Base-by-base conservation (phyloP, 441 rosid genomes). In the Rhodomyrtus psidioides region DNA sequence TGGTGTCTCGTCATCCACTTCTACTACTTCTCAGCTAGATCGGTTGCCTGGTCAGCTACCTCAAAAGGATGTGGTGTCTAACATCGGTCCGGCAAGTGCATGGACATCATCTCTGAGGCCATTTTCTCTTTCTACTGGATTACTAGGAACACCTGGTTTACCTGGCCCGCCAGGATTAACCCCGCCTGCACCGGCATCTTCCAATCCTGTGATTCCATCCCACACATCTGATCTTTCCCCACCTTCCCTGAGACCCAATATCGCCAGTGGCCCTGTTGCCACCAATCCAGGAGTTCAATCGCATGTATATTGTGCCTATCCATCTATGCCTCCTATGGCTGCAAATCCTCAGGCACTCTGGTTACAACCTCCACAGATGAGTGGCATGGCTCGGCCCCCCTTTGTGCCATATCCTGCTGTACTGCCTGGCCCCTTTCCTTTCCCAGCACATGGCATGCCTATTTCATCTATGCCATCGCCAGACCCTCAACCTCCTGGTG, bases 361-460 rank as follows among this genome's bases (percentile, higher is more conserved):
- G 98, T 87, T 93, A 92, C 98, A 92, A 85, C 97, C 94, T 87
- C 97, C 95, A 46, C 95, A 90, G 85, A 89, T 93, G 90, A 94
- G 94, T 89, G 93, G 94, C 85, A 82, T 91, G 87, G 92, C 92
- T 81, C 93, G 98, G 91, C 92, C 94, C 28, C 93, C 92, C 2
- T 92, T 92, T 92, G 70, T 90, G 84, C 91, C 95, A 49, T 93
- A 93, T 90, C 94, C 94, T 89, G 86, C 94, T 86, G 91, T 86
- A 24, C 94, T 91, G 88, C 91, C 96, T 85, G 94, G 94, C 81
- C 86, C 93, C 55, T 96, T 93, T 85, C 93, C 93, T 82, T 89
- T 92, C 89, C 90, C 94, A 26, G 91, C 90, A 58, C 94, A 88
- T 87, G 92, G 89, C 76, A 55, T 90, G 86, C 90, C 94, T 85